Evolutionary conservation across 108 stramenopile species (phyloP), one percentile per base, ranked within the genome.

Genomic region (Parietichytrium sp.): DNA sequence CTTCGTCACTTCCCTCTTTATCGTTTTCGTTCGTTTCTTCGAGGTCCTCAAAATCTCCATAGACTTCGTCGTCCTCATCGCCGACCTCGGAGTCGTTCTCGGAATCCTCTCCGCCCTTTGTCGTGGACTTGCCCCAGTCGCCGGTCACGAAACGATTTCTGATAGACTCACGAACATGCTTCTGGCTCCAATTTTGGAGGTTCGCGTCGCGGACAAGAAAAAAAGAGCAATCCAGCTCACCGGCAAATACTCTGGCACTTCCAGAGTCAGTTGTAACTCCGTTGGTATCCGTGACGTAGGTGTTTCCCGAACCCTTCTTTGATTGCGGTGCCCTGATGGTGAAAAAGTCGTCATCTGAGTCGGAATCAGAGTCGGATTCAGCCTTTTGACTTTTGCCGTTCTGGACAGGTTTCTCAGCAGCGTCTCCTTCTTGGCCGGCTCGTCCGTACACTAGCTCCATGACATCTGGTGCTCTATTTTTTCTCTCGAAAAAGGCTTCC

Each of bases 141-240:
- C 97, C 97, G 36, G 97, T 98, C 3, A 98, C 97, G 83, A 98
- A 98, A 85, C 93, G 93, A 85, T 95, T 85, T 8, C 93, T 84
- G 7, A 96, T 84, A 4, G 87, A 87, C 81, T 94, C 94, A 48
- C 94, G 83, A 25, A 87, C 93, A 45, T 92, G 92, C 78, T 93
- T 93, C 61, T 90, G 86, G 2, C 93, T 81, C 92, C 93, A 94
- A 7, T 82, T 49, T 82, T 83, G 29, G 33, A 82, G 48, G 42
- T 82, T 79, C 7, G 29, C 72, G 49, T 81, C 80, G 77, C 61
- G 61, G 6, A 72, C 61, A 15, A 79, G 78, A 7, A 12, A 4
- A 79, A 48, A 79, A 29, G 16, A 7, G 48, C 47, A 79, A 49
- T 82, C 77, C 47, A 49, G 51, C 23, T 38, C 81, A n/a, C 20